These are phyloP conservation scores for Ricinus communis DNA, from an alignment of 345 rosid species.

Conservation along the genomic window DNA sequence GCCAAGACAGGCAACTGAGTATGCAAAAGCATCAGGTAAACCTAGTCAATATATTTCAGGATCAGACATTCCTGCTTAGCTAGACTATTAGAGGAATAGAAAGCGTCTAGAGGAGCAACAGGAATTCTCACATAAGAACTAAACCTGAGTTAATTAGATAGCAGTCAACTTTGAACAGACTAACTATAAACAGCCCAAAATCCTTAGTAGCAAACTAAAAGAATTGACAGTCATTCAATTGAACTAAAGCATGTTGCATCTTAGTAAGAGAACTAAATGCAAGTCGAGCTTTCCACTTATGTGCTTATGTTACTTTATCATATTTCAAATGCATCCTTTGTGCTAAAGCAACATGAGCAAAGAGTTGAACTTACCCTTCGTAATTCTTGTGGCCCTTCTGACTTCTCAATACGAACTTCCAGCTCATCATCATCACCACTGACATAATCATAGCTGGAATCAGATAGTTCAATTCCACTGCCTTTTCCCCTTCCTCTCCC, in stretches of 20 bases:
- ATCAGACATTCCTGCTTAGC: not conserved
- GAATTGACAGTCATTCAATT: not conserved
- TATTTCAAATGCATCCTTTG: not conserved
- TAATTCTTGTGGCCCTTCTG: conserved; percentile 34
- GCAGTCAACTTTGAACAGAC: not conserved
- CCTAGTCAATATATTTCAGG: not conserved
- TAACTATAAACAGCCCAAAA: not conserved
- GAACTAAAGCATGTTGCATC: not conserved
- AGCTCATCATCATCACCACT: conserved; percentile 31
- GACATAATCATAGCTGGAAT: conserved; percentile 43
- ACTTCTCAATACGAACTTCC: conserved; percentile 29
- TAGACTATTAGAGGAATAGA: not conserved
- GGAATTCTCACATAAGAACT: not conserved
- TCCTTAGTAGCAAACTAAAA: not conserved
- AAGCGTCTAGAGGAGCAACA: not conserved
- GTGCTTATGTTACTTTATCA: not conserved
- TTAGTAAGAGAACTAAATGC: not conserved
- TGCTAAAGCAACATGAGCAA: not conserved
- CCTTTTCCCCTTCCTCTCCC: conserved; percentile 42
- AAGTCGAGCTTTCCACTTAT: not conserved
- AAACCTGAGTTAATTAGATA: not conserved
- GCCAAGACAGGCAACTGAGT: not conserved
- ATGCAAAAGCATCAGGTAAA: not conserved
- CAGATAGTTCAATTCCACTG: conserved; percentile 40
- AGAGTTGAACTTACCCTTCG: conserved; percentile 60